Conservation (phyloP, 31 red algal genomes). For the Odonthalia washingtoniensis region DNA sequence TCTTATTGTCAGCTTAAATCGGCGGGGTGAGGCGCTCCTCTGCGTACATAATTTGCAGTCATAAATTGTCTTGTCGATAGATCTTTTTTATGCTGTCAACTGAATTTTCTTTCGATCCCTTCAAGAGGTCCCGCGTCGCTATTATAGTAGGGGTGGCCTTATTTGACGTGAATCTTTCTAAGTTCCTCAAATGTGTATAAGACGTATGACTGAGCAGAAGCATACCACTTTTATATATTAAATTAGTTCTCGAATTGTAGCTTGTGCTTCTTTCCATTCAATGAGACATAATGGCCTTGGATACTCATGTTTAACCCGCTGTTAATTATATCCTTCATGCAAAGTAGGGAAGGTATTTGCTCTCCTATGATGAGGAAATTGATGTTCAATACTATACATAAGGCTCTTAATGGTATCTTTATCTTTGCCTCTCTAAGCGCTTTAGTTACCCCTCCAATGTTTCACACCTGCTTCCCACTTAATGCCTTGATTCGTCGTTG, state of each 20-base stretch:
- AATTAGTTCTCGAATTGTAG: constrained; percentile 10
- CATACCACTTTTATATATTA: background rate
- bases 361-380: background rate
- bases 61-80: no score
- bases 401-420: constrained; percentile 29
- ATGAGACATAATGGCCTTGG: background rate
- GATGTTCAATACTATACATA: constrained; percentile 15
- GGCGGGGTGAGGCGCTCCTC: no score
- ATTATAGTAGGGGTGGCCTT: no score
- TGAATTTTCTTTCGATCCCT: no score
- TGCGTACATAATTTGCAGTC: no score
- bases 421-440: no score
- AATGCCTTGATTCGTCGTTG: no score
- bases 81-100: no score
- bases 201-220: background rate
- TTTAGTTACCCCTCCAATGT: no score
- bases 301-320: constrained; percentile 26
- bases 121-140: no score
- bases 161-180: constrained; percentile 28
- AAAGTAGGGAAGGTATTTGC: background rate
- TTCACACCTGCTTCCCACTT: no score
- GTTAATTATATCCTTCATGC: background rate
- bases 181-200: constrained; percentile 44
- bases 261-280: background rate
- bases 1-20: no score